These are phyloP conservation scores for Fusarium decemcellulare DNA, from an alignment of 2,329 filamentous ascomycete genomes.

Conservation along the genomic window DNA sequence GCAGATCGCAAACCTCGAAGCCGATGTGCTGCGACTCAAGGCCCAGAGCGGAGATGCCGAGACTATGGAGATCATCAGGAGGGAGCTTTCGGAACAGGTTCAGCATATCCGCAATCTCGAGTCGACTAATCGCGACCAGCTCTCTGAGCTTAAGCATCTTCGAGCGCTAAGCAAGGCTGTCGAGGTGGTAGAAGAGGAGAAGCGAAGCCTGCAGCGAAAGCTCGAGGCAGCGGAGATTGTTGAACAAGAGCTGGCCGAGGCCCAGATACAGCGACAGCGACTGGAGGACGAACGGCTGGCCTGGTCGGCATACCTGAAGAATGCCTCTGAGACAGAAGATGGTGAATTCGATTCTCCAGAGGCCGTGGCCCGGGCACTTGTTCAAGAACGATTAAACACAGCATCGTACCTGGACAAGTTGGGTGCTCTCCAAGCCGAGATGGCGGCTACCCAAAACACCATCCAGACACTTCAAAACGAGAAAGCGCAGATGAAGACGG, in stretches of 20 bases:
- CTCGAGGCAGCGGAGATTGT: constrained; percentile 81
- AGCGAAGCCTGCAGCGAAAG: constrained; percentile 83
- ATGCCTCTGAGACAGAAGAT: constrained; percentile 71
- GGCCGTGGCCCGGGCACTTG: constrained; percentile 85
- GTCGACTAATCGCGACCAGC: constrained; percentile 83
- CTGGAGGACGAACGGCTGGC: constrained; percentile 89
- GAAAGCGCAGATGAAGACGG: constrained; percentile 72
- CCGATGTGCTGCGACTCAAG: constrained; percentile 86
- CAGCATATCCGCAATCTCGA: constrained; percentile 91
- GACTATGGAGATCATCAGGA: constrained; percentile 86
- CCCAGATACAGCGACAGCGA: constrained; percentile 85
- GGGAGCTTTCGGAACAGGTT: constrained; percentile 92
- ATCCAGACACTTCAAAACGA: constrained; percentile 82
- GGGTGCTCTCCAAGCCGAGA: constrained; percentile 83
- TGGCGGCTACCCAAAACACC: constrained; percentile 81
- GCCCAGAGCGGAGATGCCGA: constrained; percentile 90
- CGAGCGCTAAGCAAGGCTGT: constrained; percentile 88
- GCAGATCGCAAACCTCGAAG: constrained; percentile 82
- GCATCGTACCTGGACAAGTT: constrained; percentile 85
- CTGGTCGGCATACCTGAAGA: constrained; percentile 89
- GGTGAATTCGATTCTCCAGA: constrained; percentile 90
- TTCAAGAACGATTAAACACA: constrained; percentile 85
- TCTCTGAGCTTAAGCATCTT: constrained; percentile 83
- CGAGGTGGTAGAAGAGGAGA: constrained; percentile 96
- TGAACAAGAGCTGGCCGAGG: constrained; percentile 83